Conservation (phyloP, 257 asterid species). For the Solanum medicagineum region DNA sequence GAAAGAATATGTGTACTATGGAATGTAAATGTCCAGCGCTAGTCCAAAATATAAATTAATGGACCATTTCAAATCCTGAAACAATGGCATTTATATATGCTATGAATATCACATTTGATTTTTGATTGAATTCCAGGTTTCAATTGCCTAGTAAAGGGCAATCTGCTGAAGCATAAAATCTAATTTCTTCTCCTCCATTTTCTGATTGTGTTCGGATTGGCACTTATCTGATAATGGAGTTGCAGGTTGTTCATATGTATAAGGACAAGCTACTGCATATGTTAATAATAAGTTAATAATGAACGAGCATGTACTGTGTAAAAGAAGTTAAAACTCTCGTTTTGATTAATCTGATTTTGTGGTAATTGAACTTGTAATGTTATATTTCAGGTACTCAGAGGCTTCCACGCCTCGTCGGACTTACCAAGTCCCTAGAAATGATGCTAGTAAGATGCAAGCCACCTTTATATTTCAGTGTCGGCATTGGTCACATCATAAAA, state of each 20-base stretch:
- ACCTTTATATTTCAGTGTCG: neutral
- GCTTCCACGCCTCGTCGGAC: slow-evolving; percentile 97
- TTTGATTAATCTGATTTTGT: neutral
- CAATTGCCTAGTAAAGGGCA: neutral
- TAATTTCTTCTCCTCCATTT: neutral
- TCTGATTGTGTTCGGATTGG: neutral
- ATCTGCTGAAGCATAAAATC: neutral
- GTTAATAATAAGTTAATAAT: neutral
- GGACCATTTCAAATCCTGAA: neutral
- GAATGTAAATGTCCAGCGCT: too few relatives aligned
- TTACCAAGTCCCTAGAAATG: slow-evolving; percentile 93
- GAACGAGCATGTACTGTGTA: neutral
- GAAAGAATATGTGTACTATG: too few relatives aligned
- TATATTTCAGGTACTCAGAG: slow-evolving; percentile 80
- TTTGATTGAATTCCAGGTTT: neutral
- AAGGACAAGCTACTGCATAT: neutral
- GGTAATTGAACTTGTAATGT: neutral
- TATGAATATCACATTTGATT: neutral
- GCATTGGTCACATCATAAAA: neutral
- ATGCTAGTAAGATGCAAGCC: slow-evolving; percentile 56
- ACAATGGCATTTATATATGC: too few relatives aligned
- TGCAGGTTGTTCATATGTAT: neutral
- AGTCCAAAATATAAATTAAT: too few relatives aligned
- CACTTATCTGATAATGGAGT: neutral
- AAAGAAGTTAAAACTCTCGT: neutral